Evolutionary conservation across 805 yeast genomes (phyloP).

Genomic region (Hanseniaspora vineae): DNA sequence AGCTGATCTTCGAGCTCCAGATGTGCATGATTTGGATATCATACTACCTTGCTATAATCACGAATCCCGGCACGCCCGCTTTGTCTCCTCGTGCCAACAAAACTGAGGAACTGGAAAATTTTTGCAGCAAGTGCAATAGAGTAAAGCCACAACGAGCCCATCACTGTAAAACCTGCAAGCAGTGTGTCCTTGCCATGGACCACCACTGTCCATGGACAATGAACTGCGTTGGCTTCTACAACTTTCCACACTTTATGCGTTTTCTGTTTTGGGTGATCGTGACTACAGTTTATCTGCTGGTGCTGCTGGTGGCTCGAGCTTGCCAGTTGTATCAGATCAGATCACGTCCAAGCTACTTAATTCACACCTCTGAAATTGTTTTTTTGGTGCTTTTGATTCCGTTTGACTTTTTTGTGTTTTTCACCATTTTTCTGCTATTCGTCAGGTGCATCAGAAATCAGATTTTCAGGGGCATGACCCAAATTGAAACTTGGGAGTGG

Average conservation of each 20-base stretch:
- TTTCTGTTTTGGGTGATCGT: constrained; percentile 56
- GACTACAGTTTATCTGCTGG: constrained; percentile 35
- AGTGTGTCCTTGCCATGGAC: constrained; percentile 80
- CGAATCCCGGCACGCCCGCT: constrained; percentile 61
- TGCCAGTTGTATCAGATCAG: constrained; percentile 33
- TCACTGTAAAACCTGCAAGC: constrained; percentile 66
- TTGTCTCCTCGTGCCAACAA: no score
- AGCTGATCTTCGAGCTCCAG: constrained; percentile 33
- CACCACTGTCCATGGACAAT: constrained; percentile 93
- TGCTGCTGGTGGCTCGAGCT: constrained; percentile 30
- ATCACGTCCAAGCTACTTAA: constrained; percentile 42
- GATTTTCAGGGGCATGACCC: constrained; percentile 58
- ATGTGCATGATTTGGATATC: constrained; percentile 58
- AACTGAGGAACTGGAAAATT: constrained; percentile 44
- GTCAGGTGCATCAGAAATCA: constrained; percentile 48
- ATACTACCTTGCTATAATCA: constrained; percentile 53
- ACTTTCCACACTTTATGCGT: constrained; percentile 68
- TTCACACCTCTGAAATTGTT: constrained; percentile 38
- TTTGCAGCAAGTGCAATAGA: constrained; percentile 58
- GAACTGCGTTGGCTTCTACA: constrained; percentile 75
- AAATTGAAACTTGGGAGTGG: constrained; percentile 85
- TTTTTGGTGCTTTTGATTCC: constrained; percentile 44
- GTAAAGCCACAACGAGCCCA: constrained; percentile 78
- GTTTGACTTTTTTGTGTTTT: constrained; percentile 42
- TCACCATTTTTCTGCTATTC: constrained; percentile 46